Base-by-base conservation (phyloP, 176 grass and related monocot genomes). In the Tillandsia leiboldiana region DNA sequence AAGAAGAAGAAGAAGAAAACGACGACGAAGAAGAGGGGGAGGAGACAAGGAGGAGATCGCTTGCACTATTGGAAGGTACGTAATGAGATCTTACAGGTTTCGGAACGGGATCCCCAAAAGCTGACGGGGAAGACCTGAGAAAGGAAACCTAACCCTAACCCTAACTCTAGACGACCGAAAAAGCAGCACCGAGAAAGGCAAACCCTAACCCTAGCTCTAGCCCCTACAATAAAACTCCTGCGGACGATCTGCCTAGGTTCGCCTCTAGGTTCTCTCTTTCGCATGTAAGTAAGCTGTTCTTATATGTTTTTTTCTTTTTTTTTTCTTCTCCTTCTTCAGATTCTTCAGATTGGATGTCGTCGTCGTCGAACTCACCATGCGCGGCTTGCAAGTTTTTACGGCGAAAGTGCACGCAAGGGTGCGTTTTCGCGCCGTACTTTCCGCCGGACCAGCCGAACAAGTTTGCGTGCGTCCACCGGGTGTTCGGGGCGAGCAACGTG, bases 401-500 rank as follows among this genome's bases (percentile, higher is more conserved):
- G 49, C 88, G 92, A 8, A 96, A 96, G 83, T 96, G 92, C 86
- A 87, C 88, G 62, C 83, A 77, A 68, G 79, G 79, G 12, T 97
- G 94, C 63, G 79, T 93, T 12, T 93, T 97, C 50, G 86, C 89
- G 18, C 94, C 94, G 23, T 93, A 97, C 80, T 97, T 97, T 72
- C 94, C 94, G 69, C 94, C 89, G 3, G 94, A 97, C 76, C 84
- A 93, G 53, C 89, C 89, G 1, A 15, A 52, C 27, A 89, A 83
- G 73, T 99, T 99, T 61, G 79, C 87, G n/a, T 85, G 65, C 74
- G 94, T 99, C 53, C 94, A 99, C 89, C 80, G 77, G 61, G 84
- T 99, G 2, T 99, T 99, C 73, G 89, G 94, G 20, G 89, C 89
- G 28, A 99, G 94, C 84, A 99, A 99, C 81, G 89, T 99, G 3